phyloP scores from a whole-genome alignment of 139 green algal species.

The Coelastrella sp. region DNA sequence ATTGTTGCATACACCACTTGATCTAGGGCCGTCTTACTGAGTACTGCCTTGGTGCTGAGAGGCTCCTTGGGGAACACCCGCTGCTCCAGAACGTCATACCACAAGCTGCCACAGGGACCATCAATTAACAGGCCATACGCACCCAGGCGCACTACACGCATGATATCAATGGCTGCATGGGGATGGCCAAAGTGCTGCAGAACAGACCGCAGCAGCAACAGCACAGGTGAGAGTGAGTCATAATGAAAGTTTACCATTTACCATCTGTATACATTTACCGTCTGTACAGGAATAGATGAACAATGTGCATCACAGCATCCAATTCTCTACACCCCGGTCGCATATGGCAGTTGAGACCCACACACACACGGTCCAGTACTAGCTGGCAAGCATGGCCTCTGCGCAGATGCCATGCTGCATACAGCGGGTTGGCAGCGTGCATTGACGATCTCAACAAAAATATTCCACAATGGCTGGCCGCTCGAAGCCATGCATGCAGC shows the following conservation, averaged over 20 bases:
- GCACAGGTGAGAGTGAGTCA: not conserved
- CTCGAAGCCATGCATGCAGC: no score
- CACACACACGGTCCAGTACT: no score
- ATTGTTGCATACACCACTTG: slow-evolving; percentile 53
- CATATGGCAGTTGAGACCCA: no score
- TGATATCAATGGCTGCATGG: slow-evolving; percentile 44
- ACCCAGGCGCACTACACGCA: slow-evolving; percentile 48
- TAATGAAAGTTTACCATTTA: not conserved
- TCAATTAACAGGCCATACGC: slow-evolving; percentile 70
- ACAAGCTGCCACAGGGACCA: slow-evolving; percentile 60
- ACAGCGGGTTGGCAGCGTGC: no score
- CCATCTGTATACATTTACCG: not conserved
- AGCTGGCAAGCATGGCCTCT: no score
- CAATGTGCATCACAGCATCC: not conserved
- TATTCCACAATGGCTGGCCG: no score
- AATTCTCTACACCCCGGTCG: no score
- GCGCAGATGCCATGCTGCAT: no score
- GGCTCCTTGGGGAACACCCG: slow-evolving; percentile 53
- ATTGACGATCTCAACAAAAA: no score
- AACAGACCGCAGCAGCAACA: no score
- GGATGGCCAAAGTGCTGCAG: slow-evolving; percentile 33
- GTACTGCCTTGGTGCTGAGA: slow-evolving; percentile 51
- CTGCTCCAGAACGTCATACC: slow-evolving; percentile 60
- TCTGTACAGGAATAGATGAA: not conserved
- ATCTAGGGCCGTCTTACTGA: slow-evolving; percentile 61